Base-by-base conservation (phyloP, 495 filamentous ascomycete genomes). In the Neurospora sp. region DNA sequence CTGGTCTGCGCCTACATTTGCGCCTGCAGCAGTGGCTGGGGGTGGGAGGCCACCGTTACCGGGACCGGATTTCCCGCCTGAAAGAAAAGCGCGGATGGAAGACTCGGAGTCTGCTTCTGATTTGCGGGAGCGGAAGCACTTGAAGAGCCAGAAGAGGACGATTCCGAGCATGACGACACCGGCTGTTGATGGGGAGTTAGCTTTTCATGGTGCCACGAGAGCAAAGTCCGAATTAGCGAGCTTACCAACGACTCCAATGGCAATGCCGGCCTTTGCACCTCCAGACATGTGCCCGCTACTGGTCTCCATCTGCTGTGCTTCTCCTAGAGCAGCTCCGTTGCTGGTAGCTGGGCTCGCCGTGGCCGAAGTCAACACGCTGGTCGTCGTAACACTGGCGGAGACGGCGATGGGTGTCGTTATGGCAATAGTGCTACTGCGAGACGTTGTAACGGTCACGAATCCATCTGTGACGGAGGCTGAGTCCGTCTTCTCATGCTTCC, bases 211-310 rank as follows among this genome's bases (percentile, higher is more conserved):
- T 70, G 38, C 40, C n/a, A 16, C 20, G 5, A 9, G 35, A 22
- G 9, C 37, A 41, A 38, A 38, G 39, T n/a, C 14, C 12, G 68
- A 27, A 22, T 27, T 37, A 41, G 42, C 39, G 12, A 35, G 40
- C 74, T 31, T 59, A 77, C 75, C 75, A 38, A 74, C 53, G 2
- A 68, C 61, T 31, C 75, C 75, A 9, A 77, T 31, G 20, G 75
- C 74, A 16, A 77, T 77, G 22, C 75, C 75, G 20, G 75, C 75
- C 40, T 75, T 75, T 16, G 74, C 74, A 7, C 75, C 74, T 18
- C 14, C 53, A 16, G 53, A 65, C 53, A 65, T 65, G 14, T 65
- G 22, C 27, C 53, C 53, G 53, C 14, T 27, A 35, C 22, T 27
- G 31, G 53, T 14, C 14, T 16, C 27, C 6, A 18, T 35, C 53